Conservation (phyloP, 257 asterid genomes). For the Gardenia jasminoides region DNA sequence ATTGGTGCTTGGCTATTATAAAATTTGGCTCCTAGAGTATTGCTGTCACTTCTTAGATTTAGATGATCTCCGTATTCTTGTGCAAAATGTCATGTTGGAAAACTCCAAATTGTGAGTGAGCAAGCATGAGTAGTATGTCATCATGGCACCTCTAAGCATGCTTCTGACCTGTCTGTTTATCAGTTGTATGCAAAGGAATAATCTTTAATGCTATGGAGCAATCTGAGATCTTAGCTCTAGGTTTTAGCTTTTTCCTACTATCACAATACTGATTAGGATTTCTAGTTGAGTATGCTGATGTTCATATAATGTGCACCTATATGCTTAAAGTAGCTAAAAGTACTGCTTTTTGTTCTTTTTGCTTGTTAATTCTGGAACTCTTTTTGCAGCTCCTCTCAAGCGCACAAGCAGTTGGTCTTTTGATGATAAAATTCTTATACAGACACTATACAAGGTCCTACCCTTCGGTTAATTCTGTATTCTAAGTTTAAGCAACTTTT, state of each 20-base stretch:
- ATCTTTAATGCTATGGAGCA: neutral
- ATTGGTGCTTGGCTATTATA: neutral
- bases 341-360: neutral
- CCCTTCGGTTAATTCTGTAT: neutral
- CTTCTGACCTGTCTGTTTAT: neutral
- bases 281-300: neutral
- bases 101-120: neutral
- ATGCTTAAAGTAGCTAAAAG: neutral
- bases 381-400: slow-evolving; percentile 53
- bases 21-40: neutral
- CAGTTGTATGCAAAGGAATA: neutral
- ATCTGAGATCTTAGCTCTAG: neutral
- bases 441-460: slow-evolving; percentile 76
- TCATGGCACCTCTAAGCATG: neutral
- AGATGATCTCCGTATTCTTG: neutral
- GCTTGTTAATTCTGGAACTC: slow-evolving; percentile 6
- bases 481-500: neutral
- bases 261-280: neutral
- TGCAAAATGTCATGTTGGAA: neutral
- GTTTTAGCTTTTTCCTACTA: neutral
- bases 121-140: neutral
- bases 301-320: neutral
- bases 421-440: slow-evolving; percentile 72
- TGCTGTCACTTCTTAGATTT: neutral
- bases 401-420: slow-evolving; percentile 73